These are phyloP conservation scores for Wickerhamomyces chambardii DNA, from an alignment of 805 yeast genomes.

Conservation along the genomic window DNA sequence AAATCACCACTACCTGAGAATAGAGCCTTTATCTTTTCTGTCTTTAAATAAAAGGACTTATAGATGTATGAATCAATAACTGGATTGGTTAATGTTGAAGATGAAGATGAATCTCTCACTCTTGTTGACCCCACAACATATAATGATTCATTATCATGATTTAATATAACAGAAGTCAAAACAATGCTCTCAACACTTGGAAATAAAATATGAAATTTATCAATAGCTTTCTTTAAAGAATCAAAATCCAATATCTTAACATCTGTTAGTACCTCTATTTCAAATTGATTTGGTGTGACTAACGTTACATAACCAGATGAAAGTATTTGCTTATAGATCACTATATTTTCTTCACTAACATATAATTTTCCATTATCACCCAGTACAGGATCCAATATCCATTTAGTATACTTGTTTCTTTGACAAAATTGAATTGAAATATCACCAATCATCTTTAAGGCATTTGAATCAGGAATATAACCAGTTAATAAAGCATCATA, in stretches of 20 bases:
- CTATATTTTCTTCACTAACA: conserved; percentile 50
- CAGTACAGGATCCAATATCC: conserved; percentile 85
- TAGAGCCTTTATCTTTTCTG: conserved; percentile 43
- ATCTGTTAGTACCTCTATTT: conserved; percentile 52
- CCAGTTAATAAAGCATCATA: conserved; percentile 75
- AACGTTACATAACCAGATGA: conserved; percentile 32
- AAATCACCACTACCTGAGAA: conserved; percentile 76
- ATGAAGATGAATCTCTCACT: too few species aligned
- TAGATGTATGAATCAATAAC: conserved; percentile 2
- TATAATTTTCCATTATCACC: conserved; percentile 87
- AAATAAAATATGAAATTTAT: conserved; percentile 32
- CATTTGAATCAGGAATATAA: conserved; percentile 58
- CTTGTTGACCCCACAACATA: conserved; percentile 32
- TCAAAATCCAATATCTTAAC: conserved; percentile 27
- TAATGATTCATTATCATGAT: conserved; percentile 15
- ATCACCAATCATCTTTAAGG: conserved; percentile 39
- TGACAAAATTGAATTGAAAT: conserved; percentile 25
- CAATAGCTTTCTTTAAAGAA: conserved; percentile 29
- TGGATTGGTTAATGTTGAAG: too few species aligned
- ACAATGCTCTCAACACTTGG: conserved; percentile 41
- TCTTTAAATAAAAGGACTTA: conserved; percentile 23
- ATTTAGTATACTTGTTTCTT: conserved; percentile 23
- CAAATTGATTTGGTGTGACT: conserved; percentile 71
- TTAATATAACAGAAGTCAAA: conserved; percentile 44
- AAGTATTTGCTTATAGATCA: conserved; percentile 41